Base-by-base conservation (phyloP, 2,329 filamentous ascomycete species). In the Metarhizium sp. region DNA sequence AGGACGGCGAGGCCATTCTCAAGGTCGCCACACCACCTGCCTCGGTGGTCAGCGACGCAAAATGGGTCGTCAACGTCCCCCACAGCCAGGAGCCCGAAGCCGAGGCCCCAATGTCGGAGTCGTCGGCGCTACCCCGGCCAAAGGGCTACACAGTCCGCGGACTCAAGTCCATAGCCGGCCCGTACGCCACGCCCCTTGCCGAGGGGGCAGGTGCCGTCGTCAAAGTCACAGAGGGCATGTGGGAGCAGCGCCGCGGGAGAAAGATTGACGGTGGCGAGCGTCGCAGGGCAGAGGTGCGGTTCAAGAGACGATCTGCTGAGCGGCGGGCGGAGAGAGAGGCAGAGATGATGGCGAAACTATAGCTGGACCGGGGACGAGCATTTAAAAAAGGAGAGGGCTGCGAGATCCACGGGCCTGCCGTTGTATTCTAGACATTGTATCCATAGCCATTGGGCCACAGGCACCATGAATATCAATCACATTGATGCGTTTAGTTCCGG, bases 261-360 rank as follows among this genome's bases (percentile, higher is more conserved):
- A 97, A 97, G 85, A 86, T 99, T 62, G 92, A 97, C 72, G 94
- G 94, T 67, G 94, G 94, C 78, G 94, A 99, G 78, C 85, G 94
- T 70, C 83, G 94, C 72, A 85, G 82, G 70, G 88, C 87, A 16
- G 87, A 95, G 75, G 85, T 96, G 53, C 80, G 89, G 64, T 90
- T 92, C 64, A 96, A 95, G 85, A 87, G 84, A 74, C 82, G 87
- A 61, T 84, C 88, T 52, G 85, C 85, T 40, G 88, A 92, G 75
- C 85, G 89, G 62, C 88, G 86, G 71, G 90, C 89, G 60, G 79
- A 78, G 65, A 77, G 75, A 54, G 75, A 78, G 63, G 67, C 71
- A 59, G 68, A 77, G 58, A 56, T 66, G 46, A 55, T 68, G 61
- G 60, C 61, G 49, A 66, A 64, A 53, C 55, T 70, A 64, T 72